Evolutionary conservation across 352 stramenopile species (phyloP), one percentile per base, ranked within the genome.

Genomic region (Globisporangium echinulatum): DNA sequence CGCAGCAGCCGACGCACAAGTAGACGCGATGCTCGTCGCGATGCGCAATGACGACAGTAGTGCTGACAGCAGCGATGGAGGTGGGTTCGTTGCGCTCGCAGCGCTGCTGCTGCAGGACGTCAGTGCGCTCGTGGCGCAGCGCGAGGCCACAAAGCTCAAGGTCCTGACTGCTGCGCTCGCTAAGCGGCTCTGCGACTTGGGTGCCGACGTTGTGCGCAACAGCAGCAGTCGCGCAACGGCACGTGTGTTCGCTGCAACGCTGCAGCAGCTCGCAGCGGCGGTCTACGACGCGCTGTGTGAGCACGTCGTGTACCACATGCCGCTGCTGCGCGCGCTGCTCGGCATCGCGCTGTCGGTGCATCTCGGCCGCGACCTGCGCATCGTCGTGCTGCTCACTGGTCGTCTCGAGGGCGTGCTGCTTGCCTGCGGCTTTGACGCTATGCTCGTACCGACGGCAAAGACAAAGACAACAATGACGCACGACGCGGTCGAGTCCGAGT

Each of bases 221-320:
- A 59, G 52, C 25, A 48, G 7, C 10, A 52, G 14, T 33, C 25
- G 25, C 6, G 11, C 5, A 48, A 15, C 2, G 14, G n/a, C 6
- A 42, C 11, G 6, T 33, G 47, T 15, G 17, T 49, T 57, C 25
- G 39, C 38, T 13, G 11, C 42, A 0, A 38, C 61, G 13, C 44
- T 49, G 19, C 44, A 36, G 46, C 25, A n/a, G 4, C 17, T 75
- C 13, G 79, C 66, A 38, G 62, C 51, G 1, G 19, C 69, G 25
- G 73, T 66, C 4, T 87, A 87, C 49, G 65, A 66, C 36, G 61
- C 87, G 11, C 42, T 92, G 52, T 87, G 79, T 47, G 77, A 88
- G 7, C 81, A 92, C 56, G 75, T 82, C 7, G 75, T 92, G 13
- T 79, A 84, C 58, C 80, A 87, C 38, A 54, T 64, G 13, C 74